Conservation (phyloP, 169 alveolate genomes). For the Neospora caninum region DNA sequence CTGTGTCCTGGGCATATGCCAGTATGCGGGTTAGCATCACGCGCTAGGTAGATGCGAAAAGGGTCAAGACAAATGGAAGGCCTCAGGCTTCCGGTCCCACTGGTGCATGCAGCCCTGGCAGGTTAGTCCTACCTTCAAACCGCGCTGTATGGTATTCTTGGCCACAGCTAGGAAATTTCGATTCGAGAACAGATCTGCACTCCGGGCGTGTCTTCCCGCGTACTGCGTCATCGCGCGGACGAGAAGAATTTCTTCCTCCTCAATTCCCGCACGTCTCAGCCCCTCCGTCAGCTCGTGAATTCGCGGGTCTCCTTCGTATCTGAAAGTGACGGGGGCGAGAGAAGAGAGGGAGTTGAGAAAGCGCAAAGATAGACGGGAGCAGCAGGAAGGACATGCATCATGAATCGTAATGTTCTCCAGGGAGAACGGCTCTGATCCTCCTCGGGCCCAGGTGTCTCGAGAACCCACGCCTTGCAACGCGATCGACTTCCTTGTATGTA, state of each 20-base stretch:
- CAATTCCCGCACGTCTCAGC: constrained; percentile 50
- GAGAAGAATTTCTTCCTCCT: constrained; percentile 38
- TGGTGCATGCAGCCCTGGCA: too few relatives aligned
- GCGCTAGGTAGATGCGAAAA: too few relatives aligned
- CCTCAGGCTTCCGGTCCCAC: too few relatives aligned
- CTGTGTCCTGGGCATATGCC: too few relatives aligned
- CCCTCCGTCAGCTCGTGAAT: neutral
- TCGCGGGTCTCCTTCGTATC: constrained; percentile 61
- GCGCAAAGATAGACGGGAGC: neutral
- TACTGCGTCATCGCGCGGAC: constrained; percentile 83
- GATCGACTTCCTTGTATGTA: too few relatives aligned
- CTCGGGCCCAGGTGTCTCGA: too few relatives aligned
- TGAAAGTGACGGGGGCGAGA: neutral
- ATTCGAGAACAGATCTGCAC: constrained; percentile 86
- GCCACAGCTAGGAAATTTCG: constrained; percentile 85
- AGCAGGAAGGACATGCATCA: neutral
- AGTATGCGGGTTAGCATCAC: too few relatives aligned
- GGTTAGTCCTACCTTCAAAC: constrained; percentile 46
- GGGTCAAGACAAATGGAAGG: too few relatives aligned
- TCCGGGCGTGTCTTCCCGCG: constrained; percentile 85
- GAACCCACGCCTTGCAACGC: too few relatives aligned
- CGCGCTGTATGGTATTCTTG: constrained; percentile 80
- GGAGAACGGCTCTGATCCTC: too few relatives aligned
- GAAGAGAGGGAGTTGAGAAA: neutral
- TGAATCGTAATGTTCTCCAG: too few relatives aligned